These are phyloP conservation scores for Paulownia fortunei DNA, from an alignment of 257 asterid species.

Conservation along the genomic window DNA sequence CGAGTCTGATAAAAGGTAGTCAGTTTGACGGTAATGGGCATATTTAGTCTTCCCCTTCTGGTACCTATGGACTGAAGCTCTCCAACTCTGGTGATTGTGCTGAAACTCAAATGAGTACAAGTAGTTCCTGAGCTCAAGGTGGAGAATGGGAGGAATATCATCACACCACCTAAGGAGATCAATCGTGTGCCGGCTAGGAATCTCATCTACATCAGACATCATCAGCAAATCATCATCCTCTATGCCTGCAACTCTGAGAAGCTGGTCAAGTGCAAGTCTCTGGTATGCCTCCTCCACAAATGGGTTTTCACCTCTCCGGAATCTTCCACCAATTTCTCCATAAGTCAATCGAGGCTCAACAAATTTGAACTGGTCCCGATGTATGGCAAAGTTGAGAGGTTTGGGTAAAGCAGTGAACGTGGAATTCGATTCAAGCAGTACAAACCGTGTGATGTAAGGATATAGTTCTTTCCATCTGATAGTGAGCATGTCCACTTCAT, in stretches of 20 bases:
- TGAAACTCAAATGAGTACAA: conserved; percentile 49
- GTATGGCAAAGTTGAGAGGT: conserved; percentile 41
- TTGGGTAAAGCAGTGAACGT: conserved; percentile 51
- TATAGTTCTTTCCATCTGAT: conserved; percentile 50
- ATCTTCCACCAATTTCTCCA: conserved; percentile 46
- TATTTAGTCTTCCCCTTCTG: conserved; percentile 43
- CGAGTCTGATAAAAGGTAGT: conserved; percentile 41
- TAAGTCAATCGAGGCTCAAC: conserved; percentile 46
- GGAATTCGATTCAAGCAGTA: conserved; percentile 50
- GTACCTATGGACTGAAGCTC: conserved; percentile 50
- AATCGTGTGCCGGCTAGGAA: conserved; percentile 51
- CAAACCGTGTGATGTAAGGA: conserved; percentile 40
- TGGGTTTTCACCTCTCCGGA: conserved; percentile 47
- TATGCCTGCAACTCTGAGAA: conserved; percentile 45
- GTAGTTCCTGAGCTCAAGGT: conserved; percentile 48
- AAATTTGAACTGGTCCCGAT: conserved; percentile 39
- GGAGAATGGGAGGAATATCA: conserved; percentile 43
- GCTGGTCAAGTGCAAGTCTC: conserved; percentile 46
- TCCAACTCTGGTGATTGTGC: conserved; percentile 41
- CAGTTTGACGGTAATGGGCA: conserved; percentile 49
- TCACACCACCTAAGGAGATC: conserved; percentile 51
- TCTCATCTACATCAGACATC: conserved; percentile 52
- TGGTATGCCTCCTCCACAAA: conserved; percentile 51
- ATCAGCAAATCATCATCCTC: conserved; percentile 51
- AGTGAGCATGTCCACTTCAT: conserved; percentile 45